Evolutionary conservation across 306 rosid species (phyloP), one percentile per base, ranked within the genome.

Genomic region (Lotus japonicus): DNA sequence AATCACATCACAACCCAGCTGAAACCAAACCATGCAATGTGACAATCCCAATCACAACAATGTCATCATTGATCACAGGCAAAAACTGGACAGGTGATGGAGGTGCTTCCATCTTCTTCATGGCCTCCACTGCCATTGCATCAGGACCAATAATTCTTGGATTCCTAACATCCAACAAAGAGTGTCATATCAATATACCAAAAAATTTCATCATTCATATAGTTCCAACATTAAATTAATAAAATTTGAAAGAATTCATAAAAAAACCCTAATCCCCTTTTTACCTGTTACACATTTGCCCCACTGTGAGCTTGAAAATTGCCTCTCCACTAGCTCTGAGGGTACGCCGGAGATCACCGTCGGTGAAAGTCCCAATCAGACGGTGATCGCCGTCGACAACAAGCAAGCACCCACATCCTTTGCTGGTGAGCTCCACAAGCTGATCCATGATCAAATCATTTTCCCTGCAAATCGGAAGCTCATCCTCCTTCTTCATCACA

Each of bases 101-200:
- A 6, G 99, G 89, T 9, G 96, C 97, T 81, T 95, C 99, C 97
- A 95, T 95, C 84, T 85, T 95, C 84, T 91, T 84, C 99, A 88
- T 95, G 48, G 99, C 99, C 1, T 85, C 89, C 16, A 95, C 99
- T 0, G 99, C 97, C 99, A 90, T 90, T 0, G 91, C 85, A 14
- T 91, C 95, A 6, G 91, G 88, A 35, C 84, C 79, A 6, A 95
- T 87, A 23, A 78, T 85, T 82, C 96, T 85, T 0, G 99, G 96
- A 10, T 77, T 84, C 92, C 99, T 91, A 78, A 61, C 44, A 49
- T 33, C 10, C 26, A 54, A 70, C 36, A 73, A 57, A 39, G 16
- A 56, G 19, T 19, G 8, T 50, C 19, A 51, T 50, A n/a, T 64
- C 76, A 76, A 35, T 19, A 3, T 2, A 7, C 44, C 42, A 44